Base-by-base conservation (phyloP, 2,329 filamentous ascomycete genomes). In the Nothophoma quercina region DNA sequence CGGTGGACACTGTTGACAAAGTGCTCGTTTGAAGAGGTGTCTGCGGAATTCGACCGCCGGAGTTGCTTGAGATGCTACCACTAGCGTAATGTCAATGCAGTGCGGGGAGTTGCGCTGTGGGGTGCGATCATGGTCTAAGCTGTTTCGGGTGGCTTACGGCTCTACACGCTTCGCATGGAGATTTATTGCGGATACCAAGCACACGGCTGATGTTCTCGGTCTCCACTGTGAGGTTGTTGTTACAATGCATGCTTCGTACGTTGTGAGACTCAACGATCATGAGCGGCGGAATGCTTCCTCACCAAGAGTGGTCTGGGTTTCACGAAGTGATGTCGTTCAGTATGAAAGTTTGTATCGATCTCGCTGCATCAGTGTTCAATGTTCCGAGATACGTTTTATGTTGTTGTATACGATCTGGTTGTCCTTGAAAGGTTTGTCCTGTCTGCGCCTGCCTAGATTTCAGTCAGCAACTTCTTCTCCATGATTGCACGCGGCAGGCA, bases 1-100 rank as follows among this genome's bases (percentile, higher is more conserved):
- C 16, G 16, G 33, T 39, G 28, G 28, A 15, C 30, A 33, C n/a
- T 23, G 28, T 48, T 28, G 22, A 48, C 29, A 39, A 25, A 29
- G 13, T 28, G 16, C 26, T 34, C 9, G 4, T 43, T 8, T 28
- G 26, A n/a, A 21, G 43, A 53, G 26, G 8, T 28, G 22, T 30
- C 35, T 55, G 51, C 51, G 51, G 51, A 55, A 55, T 55, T 50
- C 3, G 28, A 32, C 51, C 51, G 51, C 45, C 45, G 34, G 23
- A 43, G 33, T 43, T 23, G 32, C 32, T 40, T 8, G 15, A 54
- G 38, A 25, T 40, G 39, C 19, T 16, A 35, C 15, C 23, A 34
- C 35, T 55, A 55, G 51, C 25, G 45, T n/a, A n/a, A n/a, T n/a
- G n/a, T n/a, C n/a, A n/a, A n/a, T n/a, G n/a, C 7, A 16, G 41